phyloP scores from a whole-genome alignment of 2,329 filamentous ascomycete species.

The Metarhizium rileyi region DNA sequence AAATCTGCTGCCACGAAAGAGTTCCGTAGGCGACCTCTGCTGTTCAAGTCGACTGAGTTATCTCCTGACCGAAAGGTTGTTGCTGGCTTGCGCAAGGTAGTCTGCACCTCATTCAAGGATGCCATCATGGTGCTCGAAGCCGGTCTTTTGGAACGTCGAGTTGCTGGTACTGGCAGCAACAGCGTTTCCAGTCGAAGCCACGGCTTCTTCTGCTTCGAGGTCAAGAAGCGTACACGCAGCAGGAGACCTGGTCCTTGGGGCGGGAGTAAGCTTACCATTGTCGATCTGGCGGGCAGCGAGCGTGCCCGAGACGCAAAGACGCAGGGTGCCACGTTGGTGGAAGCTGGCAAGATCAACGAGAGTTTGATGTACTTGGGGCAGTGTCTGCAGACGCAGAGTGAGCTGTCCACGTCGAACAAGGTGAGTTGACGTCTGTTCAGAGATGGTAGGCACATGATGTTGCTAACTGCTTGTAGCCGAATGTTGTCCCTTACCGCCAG shows the following conservation, averaged over 20 bases:
- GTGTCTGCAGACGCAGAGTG: constrained; percentile 90
- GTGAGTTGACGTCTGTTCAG: constrained; percentile 28
- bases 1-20: constrained; percentile 57
- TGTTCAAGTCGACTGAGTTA: constrained; percentile 86
- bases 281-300: constrained; percentile 89
- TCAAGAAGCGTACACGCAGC: constrained; percentile 62
- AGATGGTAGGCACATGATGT: constrained; percentile 12
- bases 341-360: constrained; percentile 97
- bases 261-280: constrained; percentile 73
- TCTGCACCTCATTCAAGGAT: constrained; percentile 73
- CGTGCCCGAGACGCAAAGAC: constrained; percentile 90
- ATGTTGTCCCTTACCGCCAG: constrained; percentile 68
- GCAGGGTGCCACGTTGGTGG: constrained; percentile 79
- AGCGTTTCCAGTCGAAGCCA: constrained; percentile 87
- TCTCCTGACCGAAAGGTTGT: constrained; percentile 92
- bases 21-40: constrained; percentile 63
- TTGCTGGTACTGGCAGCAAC: constrained; percentile 87
- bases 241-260: constrained; percentile 52
- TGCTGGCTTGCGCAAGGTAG: constrained; percentile 79
- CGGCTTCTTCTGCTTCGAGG: constrained; percentile 91
- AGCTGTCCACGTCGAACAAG: constrained; percentile 63
- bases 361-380: constrained; percentile 97
- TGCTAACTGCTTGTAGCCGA: constrained; percentile 37
- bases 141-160: constrained; percentile 74
- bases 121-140: constrained; percentile 85